Base-by-base conservation (phyloP, 2,329 filamentous ascomycete species). In the Aspergillus sp. region DNA sequence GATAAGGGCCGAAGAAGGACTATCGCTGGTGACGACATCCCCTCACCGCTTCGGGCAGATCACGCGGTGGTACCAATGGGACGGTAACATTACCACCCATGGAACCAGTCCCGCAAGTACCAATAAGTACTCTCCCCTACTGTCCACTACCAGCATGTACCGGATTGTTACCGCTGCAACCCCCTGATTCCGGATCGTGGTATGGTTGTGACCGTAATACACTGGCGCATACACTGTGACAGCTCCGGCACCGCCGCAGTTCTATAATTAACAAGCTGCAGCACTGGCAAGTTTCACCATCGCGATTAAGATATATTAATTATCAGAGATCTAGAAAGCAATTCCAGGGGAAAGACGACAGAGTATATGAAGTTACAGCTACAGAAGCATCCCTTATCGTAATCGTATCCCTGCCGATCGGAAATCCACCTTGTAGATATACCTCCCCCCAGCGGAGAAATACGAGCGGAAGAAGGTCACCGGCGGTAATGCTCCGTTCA, bases 11-110 rank as follows among this genome's bases (percentile, higher is more conserved):
- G 17, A n/a, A 12, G 51, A 41, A 36, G 25, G 9, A 47, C 51
- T 41, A 30, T 52, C 55, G 36, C 52, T 52, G 52, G 58, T 52
- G 50, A 62, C 39, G 59, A 56, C 19, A 56, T 50, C 45, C 55
- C n/a, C 23, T 50, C 47, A 50, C 47, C 45, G 45, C 45, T 49
- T 49, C 45, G 45, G 45, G 12, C 48, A 50, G 45, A 54, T 47
- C 54, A 47, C 54, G 36, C 15, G 41, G 48, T 17, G 41, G 23
- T 51, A 51, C 38, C 28, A 38, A 59, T 58, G 63, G 19, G 30
- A 63, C 61, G 32, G 63, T 65, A 57, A 64, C 54, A 60, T 61
- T 64, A 63, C 62, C 48, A 6, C 23, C n/a, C 3, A 30, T 47
- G 19, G 51, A 36, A 28, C 28, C 9, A 30, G 8, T 6, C 23